These are phyloP conservation scores for Xylaria curta DNA, from an alignment of 495 filamentous ascomycete species.

Conservation along the genomic window DNA sequence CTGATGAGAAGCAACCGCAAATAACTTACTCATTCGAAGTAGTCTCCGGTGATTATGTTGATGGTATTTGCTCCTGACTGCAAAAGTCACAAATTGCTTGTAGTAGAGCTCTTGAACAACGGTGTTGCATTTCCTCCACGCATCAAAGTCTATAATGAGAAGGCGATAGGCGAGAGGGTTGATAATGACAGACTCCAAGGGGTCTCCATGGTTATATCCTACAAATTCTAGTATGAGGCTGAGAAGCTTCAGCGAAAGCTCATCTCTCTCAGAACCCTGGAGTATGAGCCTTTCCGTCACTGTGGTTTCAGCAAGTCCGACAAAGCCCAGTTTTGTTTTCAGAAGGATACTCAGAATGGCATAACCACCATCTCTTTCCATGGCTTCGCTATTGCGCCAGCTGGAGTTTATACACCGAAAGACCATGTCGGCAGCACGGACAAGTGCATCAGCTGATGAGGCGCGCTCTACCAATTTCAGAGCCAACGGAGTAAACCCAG, in stretches of 20 bases:
- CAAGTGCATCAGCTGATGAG: conserved; percentile 66
- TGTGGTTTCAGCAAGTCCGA: conserved; percentile 46
- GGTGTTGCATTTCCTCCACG: conserved; percentile 79
- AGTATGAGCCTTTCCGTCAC: conserved; percentile 47
- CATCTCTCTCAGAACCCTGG: conserved; percentile 62
- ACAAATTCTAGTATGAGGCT: conserved; percentile 81
- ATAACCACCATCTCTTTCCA: conserved; percentile 96
- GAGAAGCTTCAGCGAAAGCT: conserved; percentile 73
- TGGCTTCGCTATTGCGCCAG: conserved; percentile 98
- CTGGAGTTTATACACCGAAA: conserved; percentile 83
- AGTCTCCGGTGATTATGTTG: conserved; percentile 88
- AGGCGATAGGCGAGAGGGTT: conserved; percentile 94
- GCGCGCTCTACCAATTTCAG: conserved; percentile 83
- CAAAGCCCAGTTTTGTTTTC: conserved; percentile 73
- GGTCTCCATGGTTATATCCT: conserved; percentile 77
- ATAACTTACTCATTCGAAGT: conserved; percentile 83
- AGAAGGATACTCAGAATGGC: conserved; percentile 81
- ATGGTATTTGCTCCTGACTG: conserved; percentile 82
- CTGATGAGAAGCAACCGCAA: conserved; percentile 10
- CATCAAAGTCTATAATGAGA: conserved; percentile 87
- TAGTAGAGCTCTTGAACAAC: conserved; percentile 87
- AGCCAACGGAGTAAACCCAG: conserved; percentile 82
- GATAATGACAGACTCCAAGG: conserved; percentile 87
- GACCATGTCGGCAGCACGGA: conserved; percentile 81
- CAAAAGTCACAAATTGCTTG: conserved; percentile 85